Evolutionary conservation across 2,329 filamentous ascomycete genomes (phyloP), one percentile per base, ranked within the genome.

Genomic region (Fusarium verrucosum): DNA sequence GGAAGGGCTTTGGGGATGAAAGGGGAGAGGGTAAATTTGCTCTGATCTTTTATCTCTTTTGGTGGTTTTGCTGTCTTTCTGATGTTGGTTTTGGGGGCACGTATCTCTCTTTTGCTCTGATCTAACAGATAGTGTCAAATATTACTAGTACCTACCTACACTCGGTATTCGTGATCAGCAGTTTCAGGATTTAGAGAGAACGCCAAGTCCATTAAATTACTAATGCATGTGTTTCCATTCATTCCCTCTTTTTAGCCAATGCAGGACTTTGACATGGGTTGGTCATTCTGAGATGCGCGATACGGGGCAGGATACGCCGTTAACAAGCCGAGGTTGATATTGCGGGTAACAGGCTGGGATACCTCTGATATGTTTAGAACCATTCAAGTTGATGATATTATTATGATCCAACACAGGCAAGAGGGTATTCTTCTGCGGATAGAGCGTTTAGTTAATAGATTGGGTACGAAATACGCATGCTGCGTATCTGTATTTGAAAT

Each of bases 241-340:
- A 32, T 16, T 32, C 16, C 7, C 14, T n/a, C 8, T 6, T 32
- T n/a, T 7, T 8, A 32, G 14, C 30, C n/a, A 32, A 7, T 7
- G 16, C 11, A 7, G 4, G 30, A 13, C 3, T 14, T 32, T n/a
- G 30, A n/a, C 30, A 32, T 32, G 30, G 14, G 14, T 32, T 32
- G 14, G 13, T n/a, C 8, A 32, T 32, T 16, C 30, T 32, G 14
- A 32, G 30, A 32, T 32, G 14, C 14, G 14, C 14, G 14, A 32
- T 32, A 32, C 28, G 28, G n/a, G n/a, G 28, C 26, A 28, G 4
- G 7, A 46, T 26, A 35, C 10, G 10, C 22, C 30, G 13, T 20
- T 17, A 14, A 59, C 13, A 30, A 32, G 33, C 56, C 45, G 56
- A 59, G 54, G 54, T 28, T 44, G 8, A 23, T 35, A 19, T 30